phyloP scores from a whole-genome alignment of 352 stramenopile species.

The Bremia lactucae region DNA sequence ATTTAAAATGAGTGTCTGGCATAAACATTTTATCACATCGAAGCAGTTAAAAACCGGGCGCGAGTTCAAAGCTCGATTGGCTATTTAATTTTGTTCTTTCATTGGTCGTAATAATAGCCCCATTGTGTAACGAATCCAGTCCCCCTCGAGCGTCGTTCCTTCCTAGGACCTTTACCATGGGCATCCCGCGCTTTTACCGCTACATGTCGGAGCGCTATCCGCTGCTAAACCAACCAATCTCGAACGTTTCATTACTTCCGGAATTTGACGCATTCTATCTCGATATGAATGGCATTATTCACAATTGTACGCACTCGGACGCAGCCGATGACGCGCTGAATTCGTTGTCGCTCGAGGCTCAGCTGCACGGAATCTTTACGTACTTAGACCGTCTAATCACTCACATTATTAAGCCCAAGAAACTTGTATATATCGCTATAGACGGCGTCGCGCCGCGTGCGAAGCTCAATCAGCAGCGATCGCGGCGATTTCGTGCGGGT shows the following conservation, averaged over 20 bases:
- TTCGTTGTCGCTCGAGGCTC: slow-evolving; percentile 87
- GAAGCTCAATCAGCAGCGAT: slow-evolving; percentile 99
- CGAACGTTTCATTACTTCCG: slow-evolving; percentile 92
- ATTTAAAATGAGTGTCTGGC: no score
- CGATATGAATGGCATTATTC: slow-evolving; percentile 99
- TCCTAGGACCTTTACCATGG: slow-evolving; percentile 73
- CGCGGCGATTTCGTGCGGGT: slow-evolving; percentile 87
- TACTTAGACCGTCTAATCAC: slow-evolving; percentile 94
- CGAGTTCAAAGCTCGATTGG: no score
- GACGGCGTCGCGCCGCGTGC: slow-evolving; percentile 97
- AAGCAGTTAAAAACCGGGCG: no score
- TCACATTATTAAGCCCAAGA: slow-evolving; percentile 93
- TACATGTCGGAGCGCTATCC: slow-evolving; percentile 94
- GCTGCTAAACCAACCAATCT: slow-evolving; percentile 97
- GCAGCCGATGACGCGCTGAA: slow-evolving; percentile 84
- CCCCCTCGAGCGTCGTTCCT: no score
- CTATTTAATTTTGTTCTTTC: no score
- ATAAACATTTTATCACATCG: no score
- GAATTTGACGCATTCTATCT: slow-evolving; percentile 99
- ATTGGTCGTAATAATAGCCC: no score
- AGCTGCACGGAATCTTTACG: slow-evolving; percentile 88
- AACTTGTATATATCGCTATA: slow-evolving; percentile 97
- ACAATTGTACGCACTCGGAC: slow-evolving; percentile 97
- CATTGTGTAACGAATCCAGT: no score
- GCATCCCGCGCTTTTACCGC: slow-evolving; percentile 90